Evolutionary conservation across 345 rosid genomes (phyloP), one percentile per base, ranked within the genome.

Genomic region (Microcos paniculata): DNA sequence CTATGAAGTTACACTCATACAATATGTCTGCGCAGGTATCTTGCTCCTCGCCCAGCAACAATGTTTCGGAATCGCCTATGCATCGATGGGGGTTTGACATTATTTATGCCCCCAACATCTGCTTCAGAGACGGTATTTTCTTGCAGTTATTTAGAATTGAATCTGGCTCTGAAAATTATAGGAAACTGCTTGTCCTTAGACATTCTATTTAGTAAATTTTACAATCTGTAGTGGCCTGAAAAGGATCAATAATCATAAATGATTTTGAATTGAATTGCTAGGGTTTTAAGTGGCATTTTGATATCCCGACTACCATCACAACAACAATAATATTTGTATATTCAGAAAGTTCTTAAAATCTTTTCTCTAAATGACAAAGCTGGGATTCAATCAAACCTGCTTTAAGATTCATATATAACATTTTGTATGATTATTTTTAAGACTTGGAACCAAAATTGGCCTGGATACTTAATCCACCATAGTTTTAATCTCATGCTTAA

Each of bases 21-120:
- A 66, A 53, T 62, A 68, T 16, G 52, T 2, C 61, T 58, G 38
- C 84, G 80, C 92, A 93, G 98, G 62, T 96, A 93, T 88, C 96
- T 93, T 56, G 97, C 99, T 21, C 99, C 99, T 78, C 81, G 85
- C 70, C 98, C 97, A 42, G 98, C 91, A 70, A 96, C 98, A 16
- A 78, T 90, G 82, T 96, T 91, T 61, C 90, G 97, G 59, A 88
- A 93, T 81, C 88, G 91, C 72, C 84, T 93, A 33, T 96, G 96
- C 82, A 86, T 93, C 72, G 99, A 96, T 84, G 99, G 99, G 76
- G 99, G 98, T 62, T 85, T 92, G 82, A 93, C 99, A 21, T 84
- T 96, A 81, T 93, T 92, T 83, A 90, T 93, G 96, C 97, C 99
- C 71, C 99, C 99, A 70, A 90, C 99, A 64, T 86, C 96, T 77